A percentile compares a stretch with the other conserved stretches of the same genome.
Conservation (phyloP, 2,329 filamentous ascomycete genomes). For the Plectosphaerella plurivora region DNA sequence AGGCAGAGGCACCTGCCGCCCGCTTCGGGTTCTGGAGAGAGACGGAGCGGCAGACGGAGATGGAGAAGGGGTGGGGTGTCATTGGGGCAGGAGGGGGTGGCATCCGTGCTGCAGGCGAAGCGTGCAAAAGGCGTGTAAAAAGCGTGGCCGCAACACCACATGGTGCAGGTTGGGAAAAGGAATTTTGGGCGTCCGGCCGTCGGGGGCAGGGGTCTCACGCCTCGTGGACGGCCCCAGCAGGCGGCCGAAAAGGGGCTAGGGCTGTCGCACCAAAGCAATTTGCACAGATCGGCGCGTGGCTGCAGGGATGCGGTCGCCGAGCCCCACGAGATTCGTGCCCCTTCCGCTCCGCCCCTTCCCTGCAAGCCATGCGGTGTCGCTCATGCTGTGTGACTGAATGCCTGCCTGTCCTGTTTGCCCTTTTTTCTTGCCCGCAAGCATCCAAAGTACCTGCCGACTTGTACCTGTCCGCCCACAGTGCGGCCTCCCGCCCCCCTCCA, state of each 20-base stretch:
- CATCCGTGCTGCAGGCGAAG: not conserved
- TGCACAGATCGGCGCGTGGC: conserved; percentile 13
- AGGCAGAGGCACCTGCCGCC: too few species aligned
- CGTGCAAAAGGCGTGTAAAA: not conserved
- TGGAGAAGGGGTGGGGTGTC: too few species aligned
- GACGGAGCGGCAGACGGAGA: too few species aligned
- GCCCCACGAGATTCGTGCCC: not conserved
- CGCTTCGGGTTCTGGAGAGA: too few species aligned
- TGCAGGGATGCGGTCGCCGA: conserved; percentile 11
- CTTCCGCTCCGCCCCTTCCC: conserved; percentile 9
- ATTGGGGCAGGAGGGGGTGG: not conserved
- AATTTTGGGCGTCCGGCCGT: not conserved
- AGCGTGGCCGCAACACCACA: not conserved
- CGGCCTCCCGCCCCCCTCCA: not conserved
- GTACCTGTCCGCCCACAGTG: not conserved
- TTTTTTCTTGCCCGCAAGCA: not conserved
- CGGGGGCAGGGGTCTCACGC: not conserved
- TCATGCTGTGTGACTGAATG: not conserved
- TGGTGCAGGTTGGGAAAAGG: too few species aligned
- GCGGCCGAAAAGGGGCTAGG: not conserved
- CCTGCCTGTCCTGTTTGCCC: not conserved
- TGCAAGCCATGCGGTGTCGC: conserved; percentile 12
- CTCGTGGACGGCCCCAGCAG: not conserved
- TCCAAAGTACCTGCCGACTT: not conserved
- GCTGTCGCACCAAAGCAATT: not conserved